phyloP scores from a whole-genome alignment of 768 basidiomycete species.

The Auriscalpium microsporum region DNA sequence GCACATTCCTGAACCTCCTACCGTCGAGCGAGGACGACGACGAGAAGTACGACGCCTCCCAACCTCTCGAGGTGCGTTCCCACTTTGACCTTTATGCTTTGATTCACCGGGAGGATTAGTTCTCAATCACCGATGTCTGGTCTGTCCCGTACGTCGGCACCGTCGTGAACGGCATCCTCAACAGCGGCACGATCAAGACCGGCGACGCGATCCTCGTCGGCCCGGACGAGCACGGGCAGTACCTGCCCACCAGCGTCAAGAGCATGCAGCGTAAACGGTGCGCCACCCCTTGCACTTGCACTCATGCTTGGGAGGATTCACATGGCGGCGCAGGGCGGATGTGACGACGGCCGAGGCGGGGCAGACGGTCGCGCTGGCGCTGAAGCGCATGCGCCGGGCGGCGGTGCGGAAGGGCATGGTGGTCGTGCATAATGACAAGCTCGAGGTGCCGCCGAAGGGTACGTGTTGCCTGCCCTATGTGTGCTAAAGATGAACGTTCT shows the following conservation, averaged over 20 bases:
- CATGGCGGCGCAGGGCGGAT: conserved; percentile 44
- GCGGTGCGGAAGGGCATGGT: conserved; percentile 94
- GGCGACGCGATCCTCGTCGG: conserved; percentile 82
- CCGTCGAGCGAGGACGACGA: conserved; percentile 81
- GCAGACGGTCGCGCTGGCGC: conserved; percentile 87
- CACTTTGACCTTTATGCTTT: neutral
- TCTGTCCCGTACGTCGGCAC: conserved; percentile 82
- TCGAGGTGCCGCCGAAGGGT: conserved; percentile 74
- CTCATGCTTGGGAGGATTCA: neutral
- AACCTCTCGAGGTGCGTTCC: conserved; percentile 61
- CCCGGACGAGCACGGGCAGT: conserved; percentile 90
- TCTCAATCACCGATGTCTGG: conserved; percentile 81
- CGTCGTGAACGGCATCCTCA: conserved; percentile 78
- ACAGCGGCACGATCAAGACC: conserved; percentile 62
- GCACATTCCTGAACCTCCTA: conserved; percentile 85
- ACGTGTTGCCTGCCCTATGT: conserved; percentile 8
- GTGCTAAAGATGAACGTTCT: neutral
- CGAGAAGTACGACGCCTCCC: conserved; percentile 71
- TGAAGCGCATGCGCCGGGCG: conserved; percentile 79
- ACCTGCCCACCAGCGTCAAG: conserved; percentile 69
- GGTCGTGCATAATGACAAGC: conserved; percentile 54
- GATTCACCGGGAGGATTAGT: conserved; percentile 32
- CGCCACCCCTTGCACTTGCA: conserved; percentile 8
- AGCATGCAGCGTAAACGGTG: conserved; percentile 92
- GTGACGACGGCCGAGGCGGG: conserved; percentile 88